phyloP scores from a whole-genome alignment of 2,329 filamentous ascomycete species.

The Penicillium hesseltinei region DNA sequence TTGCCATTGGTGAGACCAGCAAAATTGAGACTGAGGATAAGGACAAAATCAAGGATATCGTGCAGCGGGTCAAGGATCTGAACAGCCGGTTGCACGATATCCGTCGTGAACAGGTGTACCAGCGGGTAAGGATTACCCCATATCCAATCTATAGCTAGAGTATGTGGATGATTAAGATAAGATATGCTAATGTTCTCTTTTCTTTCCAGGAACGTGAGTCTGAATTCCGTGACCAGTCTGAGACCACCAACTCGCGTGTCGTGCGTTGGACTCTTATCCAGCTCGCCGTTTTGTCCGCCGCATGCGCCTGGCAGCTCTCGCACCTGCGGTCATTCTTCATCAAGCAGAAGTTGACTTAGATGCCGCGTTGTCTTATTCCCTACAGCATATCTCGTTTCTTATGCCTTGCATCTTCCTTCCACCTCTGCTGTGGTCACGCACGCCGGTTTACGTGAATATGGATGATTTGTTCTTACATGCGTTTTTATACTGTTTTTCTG shows the following conservation, averaged over 20 bases:
- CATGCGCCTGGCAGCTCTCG: slow-evolving; percentile 95
- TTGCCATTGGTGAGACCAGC: slow-evolving; percentile 92
- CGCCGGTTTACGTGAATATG: slow-evolving; percentile 16
- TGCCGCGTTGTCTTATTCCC: slow-evolving; percentile 15
- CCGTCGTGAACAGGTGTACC: slow-evolving; percentile 91
- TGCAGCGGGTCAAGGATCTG: slow-evolving; percentile 82
- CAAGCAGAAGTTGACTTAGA: slow-evolving; percentile 96
- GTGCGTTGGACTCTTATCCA: slow-evolving; percentile 94
- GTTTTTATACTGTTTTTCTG: slow-evolving; percentile 1
- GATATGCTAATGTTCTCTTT: neutral
- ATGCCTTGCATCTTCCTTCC: slow-evolving; percentile 22
- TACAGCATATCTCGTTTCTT: slow-evolving; percentile 9
- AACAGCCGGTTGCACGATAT: slow-evolving; percentile 86
- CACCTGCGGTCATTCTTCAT: slow-evolving; percentile 98
- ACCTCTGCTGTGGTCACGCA: slow-evolving; percentile 12
- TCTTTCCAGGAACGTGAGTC: slow-evolving; percentile 82
- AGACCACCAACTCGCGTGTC: slow-evolving; percentile 85
- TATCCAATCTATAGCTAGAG: neutral
- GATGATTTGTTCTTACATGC: slow-evolving; percentile 11
- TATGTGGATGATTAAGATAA: neutral
- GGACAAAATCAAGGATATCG: slow-evolving; percentile 85
- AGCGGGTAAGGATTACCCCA: slow-evolving; percentile 62
- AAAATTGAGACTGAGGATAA: slow-evolving; percentile 93
- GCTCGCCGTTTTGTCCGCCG: slow-evolving; percentile 75
- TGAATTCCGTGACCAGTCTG: slow-evolving; percentile 97